Evolutionary conservation across 75 land plant genomes (phyloP).

Genomic region (Picea sitchensis): DNA sequence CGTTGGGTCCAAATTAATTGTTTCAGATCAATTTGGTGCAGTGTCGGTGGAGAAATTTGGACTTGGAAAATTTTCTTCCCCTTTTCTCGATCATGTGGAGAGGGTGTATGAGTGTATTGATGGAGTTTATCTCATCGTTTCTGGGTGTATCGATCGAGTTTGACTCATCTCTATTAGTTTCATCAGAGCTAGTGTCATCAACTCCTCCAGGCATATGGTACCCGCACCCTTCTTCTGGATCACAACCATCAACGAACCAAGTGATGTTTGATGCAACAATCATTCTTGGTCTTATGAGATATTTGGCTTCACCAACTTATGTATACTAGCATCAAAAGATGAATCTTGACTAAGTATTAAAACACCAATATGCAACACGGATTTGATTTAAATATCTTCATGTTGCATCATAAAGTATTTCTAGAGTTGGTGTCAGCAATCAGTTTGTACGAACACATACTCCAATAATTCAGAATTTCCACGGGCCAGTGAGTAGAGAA

Average conservation of each 20-base stretch:
- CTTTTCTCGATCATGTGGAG: too few species aligned
- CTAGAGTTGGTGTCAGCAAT: conserved; percentile 81
- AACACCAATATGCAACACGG: conserved; percentile 78
- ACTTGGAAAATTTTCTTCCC: too few species aligned
- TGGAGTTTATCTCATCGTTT: too few species aligned
- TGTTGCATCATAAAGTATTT: conserved; percentile 76
- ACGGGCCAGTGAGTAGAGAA: conserved; percentile 82
- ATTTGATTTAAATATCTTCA: conserved; percentile 74
- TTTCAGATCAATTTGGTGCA: too few species aligned
- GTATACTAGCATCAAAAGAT: conserved; percentile 85
- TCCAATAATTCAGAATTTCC: conserved; percentile 83
- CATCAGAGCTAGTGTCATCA: too few species aligned
- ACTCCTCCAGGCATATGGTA: too few species aligned
- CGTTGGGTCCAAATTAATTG: too few species aligned
- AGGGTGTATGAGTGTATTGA: too few species aligned
- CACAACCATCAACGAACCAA: conserved; percentile 87
- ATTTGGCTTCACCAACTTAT: conserved; percentile 74
- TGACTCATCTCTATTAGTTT: too few species aligned
- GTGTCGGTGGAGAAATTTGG: too few species aligned
- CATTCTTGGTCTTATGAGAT: conserved; percentile 92
- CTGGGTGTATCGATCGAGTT: too few species aligned
- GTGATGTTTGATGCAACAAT: conserved; percentile 65
- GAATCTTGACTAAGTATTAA: conserved; percentile 93
- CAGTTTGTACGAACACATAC: conserved; percentile 87
- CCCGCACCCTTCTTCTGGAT: conserved; percentile 36